Conservation (phyloP, 1,139 yeast species). For the Yamadazyma conglobata region DNA sequence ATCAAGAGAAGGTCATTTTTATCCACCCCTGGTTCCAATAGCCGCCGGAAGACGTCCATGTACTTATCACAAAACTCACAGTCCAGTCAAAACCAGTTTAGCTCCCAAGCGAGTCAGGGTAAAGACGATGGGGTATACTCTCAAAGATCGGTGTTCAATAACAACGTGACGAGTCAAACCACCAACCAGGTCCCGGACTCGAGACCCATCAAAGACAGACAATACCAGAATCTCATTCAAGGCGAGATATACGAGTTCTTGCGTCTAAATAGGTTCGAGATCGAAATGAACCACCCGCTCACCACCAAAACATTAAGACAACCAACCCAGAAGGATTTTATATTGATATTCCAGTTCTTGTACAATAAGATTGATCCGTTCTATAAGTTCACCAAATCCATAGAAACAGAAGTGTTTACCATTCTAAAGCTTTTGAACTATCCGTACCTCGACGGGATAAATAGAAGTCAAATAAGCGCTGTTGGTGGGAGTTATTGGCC, state of each 20-base stretch:
- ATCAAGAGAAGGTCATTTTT: constrained; percentile 33
- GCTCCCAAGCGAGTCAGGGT: neutral
- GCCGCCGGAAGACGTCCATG: constrained; percentile 30
- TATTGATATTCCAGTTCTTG: constrained; percentile 72
- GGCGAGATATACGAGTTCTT: constrained; percentile 68
- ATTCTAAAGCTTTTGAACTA: constrained; percentile 64
- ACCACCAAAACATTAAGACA: constrained; percentile 61
- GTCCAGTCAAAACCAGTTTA: neutral
- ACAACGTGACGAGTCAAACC: neutral
- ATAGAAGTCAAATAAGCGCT: constrained; percentile 82
- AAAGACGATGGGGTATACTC: constrained; percentile 6
- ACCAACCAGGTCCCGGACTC: constrained; percentile 4
- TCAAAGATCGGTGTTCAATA: constrained; percentile 8
- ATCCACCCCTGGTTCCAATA: constrained; percentile 34
- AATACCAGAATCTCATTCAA: constrained; percentile 61
- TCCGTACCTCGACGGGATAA: constrained; percentile 78
- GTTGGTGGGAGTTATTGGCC: constrained; percentile 95
- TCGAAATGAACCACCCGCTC: constrained; percentile 68
- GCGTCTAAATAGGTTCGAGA: constrained; percentile 60
- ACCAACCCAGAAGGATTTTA: constrained; percentile 89
- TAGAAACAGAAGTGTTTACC: constrained; percentile 74
- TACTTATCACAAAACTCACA: constrained; percentile 8
- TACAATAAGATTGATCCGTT: constrained; percentile 78
- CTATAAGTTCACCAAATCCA: constrained; percentile 61
- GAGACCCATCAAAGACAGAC: constrained; percentile 71